Conservation (phyloP, 1,139 yeast genomes). For the Blastobotrys raffinosifermentans region DNA sequence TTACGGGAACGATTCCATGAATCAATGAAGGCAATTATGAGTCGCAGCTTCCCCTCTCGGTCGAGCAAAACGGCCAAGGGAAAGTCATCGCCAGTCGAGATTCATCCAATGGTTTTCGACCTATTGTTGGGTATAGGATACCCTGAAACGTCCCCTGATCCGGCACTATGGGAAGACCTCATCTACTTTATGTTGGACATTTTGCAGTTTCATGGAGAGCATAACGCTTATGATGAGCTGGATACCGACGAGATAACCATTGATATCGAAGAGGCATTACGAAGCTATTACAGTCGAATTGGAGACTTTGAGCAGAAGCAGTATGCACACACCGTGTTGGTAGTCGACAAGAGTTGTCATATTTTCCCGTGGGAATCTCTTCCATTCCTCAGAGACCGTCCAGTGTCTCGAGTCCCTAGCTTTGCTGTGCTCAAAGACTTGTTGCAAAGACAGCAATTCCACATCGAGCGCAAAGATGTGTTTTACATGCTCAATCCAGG, state of each 20-base stretch:
- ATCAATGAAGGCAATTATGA: constrained; percentile 35
- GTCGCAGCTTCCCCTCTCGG: constrained; percentile 20
- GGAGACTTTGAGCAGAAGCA: constrained; percentile 4
- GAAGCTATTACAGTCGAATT: constrained; percentile 27
- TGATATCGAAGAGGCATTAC: constrained; percentile 45
- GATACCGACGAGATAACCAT: constrained; percentile 46
- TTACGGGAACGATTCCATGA: constrained; percentile 35
- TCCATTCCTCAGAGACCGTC: constrained; percentile 44
- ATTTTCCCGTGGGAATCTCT: constrained; percentile 87
- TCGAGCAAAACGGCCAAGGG: constrained; percentile 11
- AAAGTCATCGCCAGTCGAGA: constrained; percentile 28
- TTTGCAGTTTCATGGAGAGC: constrained; percentile 57
- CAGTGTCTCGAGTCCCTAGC: constrained; percentile 77
- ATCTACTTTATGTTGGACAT: constrained; percentile 57
- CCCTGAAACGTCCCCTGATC: constrained; percentile 32
- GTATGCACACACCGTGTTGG: constrained; percentile 55
- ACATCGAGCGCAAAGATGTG: constrained; percentile 32
- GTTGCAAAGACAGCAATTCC: constrained; percentile 16
- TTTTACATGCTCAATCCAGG: constrained; percentile 74
- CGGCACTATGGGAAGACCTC: constrained; percentile 54
- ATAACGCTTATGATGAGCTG: constrained; percentile 57
- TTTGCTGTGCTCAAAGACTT: constrained; percentile 42
- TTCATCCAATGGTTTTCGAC: constrained; percentile 48
- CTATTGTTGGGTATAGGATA: constrained; percentile 47
- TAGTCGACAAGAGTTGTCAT: constrained; percentile 60